These are phyloP conservation scores for Fraxinus ornus DNA, from an alignment of 305 asterid species.

Conservation along the genomic window DNA sequence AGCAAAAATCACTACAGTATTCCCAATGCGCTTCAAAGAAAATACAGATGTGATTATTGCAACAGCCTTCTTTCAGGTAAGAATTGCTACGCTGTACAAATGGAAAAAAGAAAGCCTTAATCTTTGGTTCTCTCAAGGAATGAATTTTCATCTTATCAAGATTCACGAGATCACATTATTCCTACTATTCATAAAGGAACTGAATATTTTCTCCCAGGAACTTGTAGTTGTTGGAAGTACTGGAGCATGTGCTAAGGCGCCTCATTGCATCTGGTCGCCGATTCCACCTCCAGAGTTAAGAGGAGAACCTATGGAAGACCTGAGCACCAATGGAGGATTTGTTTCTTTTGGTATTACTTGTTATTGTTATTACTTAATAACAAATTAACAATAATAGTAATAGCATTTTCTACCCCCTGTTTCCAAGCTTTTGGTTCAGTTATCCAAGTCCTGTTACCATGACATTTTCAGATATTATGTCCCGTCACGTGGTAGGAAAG, in stretches of 20 bases:
- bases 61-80: conserved; percentile 83
- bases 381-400: background rate
- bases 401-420: background rate
- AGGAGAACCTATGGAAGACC: conserved; percentile 82
- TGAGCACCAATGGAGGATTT: conserved; percentile 86
- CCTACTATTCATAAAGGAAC: background rate
- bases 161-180: background rate
- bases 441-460: conserved; percentile 15
- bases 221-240: conserved; percentile 68
- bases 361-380: background rate
- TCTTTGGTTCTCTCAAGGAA: background rate
- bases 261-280: conserved; percentile 83
- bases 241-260: conserved; percentile 57
- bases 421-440: conserved; percentile 5
- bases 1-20: conserved; percentile 63
- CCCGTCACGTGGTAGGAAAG: conserved; percentile 70
- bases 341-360: conserved; percentile 66
- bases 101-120: background rate
- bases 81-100: conserved; percentile 5
- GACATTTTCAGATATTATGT: conserved; percentile 51
- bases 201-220: conserved; percentile 44
- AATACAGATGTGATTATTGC: conserved; percentile 72
- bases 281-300: conserved; percentile 87
- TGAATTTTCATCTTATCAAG: background rate
- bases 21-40: conserved; percentile 91